phyloP scores from a whole-genome alignment of 129 eudicot species.

The Ambrosia trifida region DNA sequence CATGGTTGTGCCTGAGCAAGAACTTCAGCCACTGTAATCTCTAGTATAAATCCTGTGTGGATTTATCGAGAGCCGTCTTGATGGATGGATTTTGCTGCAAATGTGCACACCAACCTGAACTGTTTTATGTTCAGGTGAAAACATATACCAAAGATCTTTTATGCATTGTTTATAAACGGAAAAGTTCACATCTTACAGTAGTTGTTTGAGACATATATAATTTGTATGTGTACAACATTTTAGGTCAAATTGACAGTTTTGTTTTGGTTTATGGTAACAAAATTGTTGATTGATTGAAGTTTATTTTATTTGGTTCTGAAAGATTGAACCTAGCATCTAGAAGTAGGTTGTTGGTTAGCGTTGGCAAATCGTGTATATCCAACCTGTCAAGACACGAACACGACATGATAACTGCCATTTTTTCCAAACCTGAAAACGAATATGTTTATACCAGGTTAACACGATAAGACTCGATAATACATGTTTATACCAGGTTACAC shows the following conservation, averaged over 20 bases:
- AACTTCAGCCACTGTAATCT: slow-evolving; percentile 77
- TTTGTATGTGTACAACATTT: slow-evolving; percentile 34
- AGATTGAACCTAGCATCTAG: not conserved
- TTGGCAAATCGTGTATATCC: no score
- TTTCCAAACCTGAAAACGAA: no score
- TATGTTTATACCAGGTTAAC: no score
- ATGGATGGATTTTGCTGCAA: slow-evolving; percentile 17
- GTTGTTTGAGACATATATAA: slow-evolving; percentile 35
- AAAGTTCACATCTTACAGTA: slow-evolving; percentile 21
- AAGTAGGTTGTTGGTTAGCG: not conserved
- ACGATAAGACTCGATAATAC: no score
- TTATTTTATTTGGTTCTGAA: not conserved
- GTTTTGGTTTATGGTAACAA: not conserved
- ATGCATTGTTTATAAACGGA: slow-evolving; percentile 37
- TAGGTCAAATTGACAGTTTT: slow-evolving; percentile 20
- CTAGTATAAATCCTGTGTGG: not conserved
- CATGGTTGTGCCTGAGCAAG: slow-evolving; percentile 66
- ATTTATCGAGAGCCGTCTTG: slow-evolving; percentile 17
- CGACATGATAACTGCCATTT: no score
- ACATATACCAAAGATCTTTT: slow-evolving; percentile 24
- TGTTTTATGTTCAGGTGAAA: slow-evolving; percentile 26
- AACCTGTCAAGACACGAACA: no score
- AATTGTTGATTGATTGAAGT: not conserved
- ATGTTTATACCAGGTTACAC: no score
- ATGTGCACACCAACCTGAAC: slow-evolving; percentile 7